Conservation (phyloP, 1,284 basidiomycete genomes). For the Rhodotorula sp. region DNA sequence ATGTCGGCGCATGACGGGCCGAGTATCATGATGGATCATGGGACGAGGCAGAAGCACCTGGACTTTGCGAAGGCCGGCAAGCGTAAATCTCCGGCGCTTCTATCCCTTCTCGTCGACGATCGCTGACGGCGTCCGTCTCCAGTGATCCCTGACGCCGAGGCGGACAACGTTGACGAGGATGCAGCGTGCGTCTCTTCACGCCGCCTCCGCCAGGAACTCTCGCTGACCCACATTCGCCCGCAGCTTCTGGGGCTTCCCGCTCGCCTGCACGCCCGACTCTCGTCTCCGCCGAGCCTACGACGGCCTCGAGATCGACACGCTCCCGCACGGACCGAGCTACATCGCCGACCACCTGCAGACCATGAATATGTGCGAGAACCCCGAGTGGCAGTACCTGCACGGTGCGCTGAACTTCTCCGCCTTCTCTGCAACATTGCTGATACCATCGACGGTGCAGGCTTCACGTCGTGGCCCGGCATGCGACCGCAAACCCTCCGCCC, state of each 20-base stretch:
- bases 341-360: slow-evolving; percentile 53
- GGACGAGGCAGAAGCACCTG: slow-evolving; percentile 19
- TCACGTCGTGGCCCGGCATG: slow-evolving; percentile 41
- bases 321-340: slow-evolving; percentile 46
- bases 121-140: background rate
- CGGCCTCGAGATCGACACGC: slow-evolving; percentile 40
- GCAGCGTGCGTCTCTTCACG: slow-evolving; percentile 17
- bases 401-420: slow-evolving; percentile 8
- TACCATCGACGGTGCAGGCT: slow-evolving; percentile 14
- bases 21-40: slow-evolving; percentile 37
- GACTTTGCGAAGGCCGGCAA: slow-evolving; percentile 49
- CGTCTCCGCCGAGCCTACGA: slow-evolving; percentile 42
- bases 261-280: slow-evolving; percentile 45
- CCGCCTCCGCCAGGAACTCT: background rate
- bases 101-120: no score
- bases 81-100: slow-evolving; percentile 46
- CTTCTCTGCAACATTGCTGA: background rate
- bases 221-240: background rate
- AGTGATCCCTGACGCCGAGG: slow-evolving; percentile 51
- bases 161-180: slow-evolving; percentile 49
- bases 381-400: slow-evolving; percentile 48
- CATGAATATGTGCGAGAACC: slow-evolving; percentile 56
- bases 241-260: slow-evolving; percentile 45
- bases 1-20: slow-evolving; percentile 42
- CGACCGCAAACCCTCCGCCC: slow-evolving; percentile 41